Conservation (phyloP, 495 filamentous ascomycete species). For the Tuber microsphaerosporum region DNA sequence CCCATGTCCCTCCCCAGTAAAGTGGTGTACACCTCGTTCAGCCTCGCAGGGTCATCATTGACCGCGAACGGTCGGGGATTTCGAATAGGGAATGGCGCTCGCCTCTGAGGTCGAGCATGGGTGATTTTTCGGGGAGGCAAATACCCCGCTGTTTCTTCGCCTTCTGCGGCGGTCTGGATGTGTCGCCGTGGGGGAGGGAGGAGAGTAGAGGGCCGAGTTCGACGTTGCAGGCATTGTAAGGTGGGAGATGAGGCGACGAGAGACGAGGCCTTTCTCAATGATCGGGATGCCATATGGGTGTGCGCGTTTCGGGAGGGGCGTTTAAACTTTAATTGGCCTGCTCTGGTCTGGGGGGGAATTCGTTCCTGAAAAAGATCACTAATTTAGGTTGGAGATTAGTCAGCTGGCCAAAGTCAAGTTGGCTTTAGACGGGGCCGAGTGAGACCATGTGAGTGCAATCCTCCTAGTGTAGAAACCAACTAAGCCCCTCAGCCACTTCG, state of each 20-base stretch:
- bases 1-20: conserved; percentile 61
- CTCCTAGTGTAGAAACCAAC: not conserved
- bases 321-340: not conserved
- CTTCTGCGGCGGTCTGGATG: not conserved
- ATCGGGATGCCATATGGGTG: not conserved
- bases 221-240: not conserved
- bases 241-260: not conserved
- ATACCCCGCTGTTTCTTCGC: not conserved
- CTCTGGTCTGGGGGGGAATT: not conserved
- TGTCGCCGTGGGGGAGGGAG: not conserved
- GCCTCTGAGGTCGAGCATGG: conserved; percentile 1
- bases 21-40: conserved; percentile 67
- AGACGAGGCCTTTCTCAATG: not conserved
- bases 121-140: conserved; percentile 5
- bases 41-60: conserved; percentile 63
- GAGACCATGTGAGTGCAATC: not conserved
- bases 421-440: not conserved
- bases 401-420: not conserved
- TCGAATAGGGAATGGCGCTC: conserved; percentile 27
- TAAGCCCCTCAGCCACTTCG: no score
- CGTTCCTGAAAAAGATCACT: not conserved
- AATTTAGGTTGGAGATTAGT: not conserved
- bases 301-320: not conserved
- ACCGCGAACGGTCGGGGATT: conserved; percentile 42
- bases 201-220: not conserved